Evolutionary conservation across 1,139 yeast species (phyloP).

Genomic region (Yamadazyma aaseri): DNA sequence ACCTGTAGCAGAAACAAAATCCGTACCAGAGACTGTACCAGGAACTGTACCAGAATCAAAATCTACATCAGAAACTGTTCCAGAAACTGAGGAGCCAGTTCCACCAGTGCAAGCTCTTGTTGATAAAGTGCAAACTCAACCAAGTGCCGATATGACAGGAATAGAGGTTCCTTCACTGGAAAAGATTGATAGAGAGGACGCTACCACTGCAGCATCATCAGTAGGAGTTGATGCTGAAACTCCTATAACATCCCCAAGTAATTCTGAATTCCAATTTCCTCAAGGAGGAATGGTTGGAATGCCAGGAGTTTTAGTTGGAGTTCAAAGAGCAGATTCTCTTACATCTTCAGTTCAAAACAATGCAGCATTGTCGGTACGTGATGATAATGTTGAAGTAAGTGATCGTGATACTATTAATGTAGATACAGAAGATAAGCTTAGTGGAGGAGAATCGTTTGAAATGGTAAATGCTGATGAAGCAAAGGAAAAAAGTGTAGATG

Average conservation of each 20-base stretch:
- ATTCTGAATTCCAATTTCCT: slow-evolving; percentile 54
- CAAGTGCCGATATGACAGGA: slow-evolving; percentile 30
- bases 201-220: slow-evolving; percentile 37
- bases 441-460: slow-evolving; percentile 53
- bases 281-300: slow-evolving; percentile 51
- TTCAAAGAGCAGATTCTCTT: slow-evolving; percentile 68
- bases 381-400: slow-evolving; percentile 62
- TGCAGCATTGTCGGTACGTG: slow-evolving; percentile 86
- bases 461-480: slow-evolving; percentile 52
- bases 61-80: slow-evolving; percentile 3
- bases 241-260: slow-evolving; percentile 57
- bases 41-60: neutral
- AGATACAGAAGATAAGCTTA: slow-evolving; percentile 29
- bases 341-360: slow-evolving; percentile 92
- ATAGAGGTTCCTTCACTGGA: slow-evolving; percentile 24
- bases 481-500: slow-evolving; percentile 20
- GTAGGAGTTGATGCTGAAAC: slow-evolving; percentile 46
- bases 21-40: neutral
- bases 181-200: slow-evolving; percentile 18
- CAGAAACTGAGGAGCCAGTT: slow-evolving; percentile 6
- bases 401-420: slow-evolving; percentile 54
- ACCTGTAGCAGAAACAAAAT: neutral
- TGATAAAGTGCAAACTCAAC: slow-evolving; percentile 25
- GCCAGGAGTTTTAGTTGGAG: slow-evolving; percentile 49
- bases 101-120: slow-evolving; percentile 18